Base-by-base conservation (phyloP, 345 rosid genomes). In the Rhodamnia argentea region DNA sequence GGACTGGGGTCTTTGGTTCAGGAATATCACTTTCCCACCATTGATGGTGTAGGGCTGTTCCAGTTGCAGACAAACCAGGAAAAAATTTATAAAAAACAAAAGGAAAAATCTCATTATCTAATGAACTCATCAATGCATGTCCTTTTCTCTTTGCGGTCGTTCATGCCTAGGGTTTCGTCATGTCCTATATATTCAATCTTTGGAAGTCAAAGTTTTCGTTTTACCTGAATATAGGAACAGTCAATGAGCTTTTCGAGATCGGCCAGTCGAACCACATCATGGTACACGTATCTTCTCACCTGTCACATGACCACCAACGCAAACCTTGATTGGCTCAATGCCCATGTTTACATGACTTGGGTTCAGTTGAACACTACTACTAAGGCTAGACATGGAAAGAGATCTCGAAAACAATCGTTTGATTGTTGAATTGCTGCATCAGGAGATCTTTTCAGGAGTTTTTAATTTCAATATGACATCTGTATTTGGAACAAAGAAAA, bases 231-330 rank as follows among this genome's bases (percentile, higher is more conserved):
- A 82, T 90, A 93, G 84, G 96, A 93, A 87, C 99, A 95, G 87
- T 95, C 98, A 55, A 96, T 94, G 82, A 96, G 98, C 94, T 95
- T 96, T 86, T 95, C 98, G 32, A 96, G 98, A 91, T 96, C 98
- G 70, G 91, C 94, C 86, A 96, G 84, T 88, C 99, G 89, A 86
- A 95, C 89, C 10, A 96, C 99, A 74, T 96, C 96, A 54, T 96
- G 94, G 89, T 96, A 96, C 20, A 96, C 99, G 5, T 96, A 96
- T 74, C 99, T 89, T 86, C 99, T 92, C 90, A 96, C 99, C 98
- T 96, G 91, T 70, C 81, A 70, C 81, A 20, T 70, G 81, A 70
- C 47, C 81, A 70, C 8, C 47, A 70, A 10, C 83, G 53, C 62
- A 51, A 52, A 84, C 40, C 26, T n/a, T 32, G 16, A 60, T 10